Conservation (phyloP, 2,329 filamentous ascomycete species). For the Cadophora sp. region DNA sequence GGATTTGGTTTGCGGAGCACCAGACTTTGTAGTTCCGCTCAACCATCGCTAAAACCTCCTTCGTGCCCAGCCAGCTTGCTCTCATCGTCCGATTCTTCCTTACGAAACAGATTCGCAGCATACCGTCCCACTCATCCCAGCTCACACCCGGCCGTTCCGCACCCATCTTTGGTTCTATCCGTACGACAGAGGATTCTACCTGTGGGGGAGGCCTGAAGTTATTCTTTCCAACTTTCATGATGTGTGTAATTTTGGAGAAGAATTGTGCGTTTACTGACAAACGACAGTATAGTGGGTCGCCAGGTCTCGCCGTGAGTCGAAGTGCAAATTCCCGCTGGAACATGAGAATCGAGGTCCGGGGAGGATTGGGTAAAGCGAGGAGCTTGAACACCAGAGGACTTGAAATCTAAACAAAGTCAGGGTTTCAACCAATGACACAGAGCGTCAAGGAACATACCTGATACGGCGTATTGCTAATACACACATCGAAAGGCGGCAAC, state of each 20-base stretch:
- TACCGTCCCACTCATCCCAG: conserved; percentile 94
- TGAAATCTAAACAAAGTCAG: conserved; percentile 67
- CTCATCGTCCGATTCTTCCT: conserved; percentile 91
- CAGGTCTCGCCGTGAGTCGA: conserved; percentile 84
- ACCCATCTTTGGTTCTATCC: conserved; percentile 86
- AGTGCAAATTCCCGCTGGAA: conserved; percentile 96
- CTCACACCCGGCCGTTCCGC: conserved; percentile 80
- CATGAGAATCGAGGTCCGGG: conserved; percentile 88
- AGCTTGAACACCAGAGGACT: conserved; percentile 89
- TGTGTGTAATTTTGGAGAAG: conserved; percentile 75
- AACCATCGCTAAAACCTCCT: conserved; percentile 80
- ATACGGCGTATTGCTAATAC: conserved; percentile 74
- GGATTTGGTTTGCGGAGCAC: conserved; percentile 85
- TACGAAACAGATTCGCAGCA: conserved; percentile 82
- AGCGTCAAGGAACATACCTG: conserved; percentile 53
- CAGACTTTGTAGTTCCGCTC: conserved; percentile 90
- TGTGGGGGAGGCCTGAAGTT: conserved; percentile 96
- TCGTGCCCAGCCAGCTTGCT: conserved; percentile 80
- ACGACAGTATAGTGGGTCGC: conserved; percentile 89
- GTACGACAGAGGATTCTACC: conserved; percentile 90
- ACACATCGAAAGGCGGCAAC: conserved; percentile 77
- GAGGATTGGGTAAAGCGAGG: conserved; percentile 80
- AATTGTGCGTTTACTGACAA: conserved; percentile 94
- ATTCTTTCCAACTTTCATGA: conserved; percentile 94
- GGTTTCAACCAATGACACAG: conserved; percentile 38